These are phyloP conservation scores for Malania oleifera DNA, from an alignment of 164 flowering plant species.

Conservation along the genomic window DNA sequence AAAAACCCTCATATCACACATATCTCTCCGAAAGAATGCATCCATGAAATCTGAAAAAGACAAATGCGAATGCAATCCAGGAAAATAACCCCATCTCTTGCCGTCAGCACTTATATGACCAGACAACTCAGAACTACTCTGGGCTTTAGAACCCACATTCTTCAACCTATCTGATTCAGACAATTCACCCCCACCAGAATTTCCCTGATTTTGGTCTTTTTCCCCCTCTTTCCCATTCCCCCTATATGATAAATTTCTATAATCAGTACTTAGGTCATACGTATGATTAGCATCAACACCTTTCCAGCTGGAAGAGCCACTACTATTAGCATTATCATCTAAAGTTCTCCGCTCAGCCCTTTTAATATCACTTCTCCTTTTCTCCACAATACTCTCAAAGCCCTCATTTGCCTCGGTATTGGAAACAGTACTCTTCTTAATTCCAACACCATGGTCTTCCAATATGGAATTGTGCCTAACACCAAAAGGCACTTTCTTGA, in stretches of 20 bases:
- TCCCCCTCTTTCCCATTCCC: background rate
- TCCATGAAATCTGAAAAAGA: constrained; percentile 75
- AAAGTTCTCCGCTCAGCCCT: constrained; percentile 38
- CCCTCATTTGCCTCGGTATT: constrained; percentile 4
- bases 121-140: constrained; percentile 25
- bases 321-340: constrained; percentile 23
- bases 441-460: constrained; percentile 1
- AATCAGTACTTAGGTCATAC: background rate
- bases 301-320: background rate
- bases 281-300: constrained; percentile 1
- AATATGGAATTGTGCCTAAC: constrained; percentile 15
- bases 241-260: background rate
- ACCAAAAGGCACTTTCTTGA: constrained; percentile 45
- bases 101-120: constrained; percentile 64
- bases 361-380: constrained; percentile 20
- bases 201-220: background rate
- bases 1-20: constrained; percentile 63
- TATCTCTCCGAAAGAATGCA: constrained; percentile 59
- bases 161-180: background rate
- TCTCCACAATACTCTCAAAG: constrained; percentile 1
- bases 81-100: constrained; percentile 87
- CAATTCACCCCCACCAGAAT: constrained; percentile 4
- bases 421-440: background rate
- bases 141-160: constrained; percentile 12
- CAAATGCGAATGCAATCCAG: constrained; percentile 52